Evolutionary conservation across 169 alveolate species (phyloP).

Genomic region (Sarcocystis neurona): DNA sequence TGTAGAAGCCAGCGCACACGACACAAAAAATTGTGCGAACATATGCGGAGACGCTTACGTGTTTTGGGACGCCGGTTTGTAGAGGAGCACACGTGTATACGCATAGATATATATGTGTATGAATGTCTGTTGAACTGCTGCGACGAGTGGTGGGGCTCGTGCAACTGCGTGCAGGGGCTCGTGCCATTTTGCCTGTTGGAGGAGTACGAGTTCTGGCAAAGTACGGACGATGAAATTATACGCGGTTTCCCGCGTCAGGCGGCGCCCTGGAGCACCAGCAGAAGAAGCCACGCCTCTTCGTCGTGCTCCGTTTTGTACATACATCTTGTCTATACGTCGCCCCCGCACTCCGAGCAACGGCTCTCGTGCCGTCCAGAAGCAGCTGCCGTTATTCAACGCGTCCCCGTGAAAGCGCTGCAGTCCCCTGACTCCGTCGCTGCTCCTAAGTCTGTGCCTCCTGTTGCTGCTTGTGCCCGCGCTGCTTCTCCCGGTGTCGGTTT

Average conservation of each 20-base stretch:
- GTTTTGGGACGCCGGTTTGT: not conserved
- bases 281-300: not conserved
- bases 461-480: no score
- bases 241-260: slow-evolving; percentile 37
- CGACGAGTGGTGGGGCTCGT: not conserved
- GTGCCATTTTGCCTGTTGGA: slow-evolving; percentile 47
- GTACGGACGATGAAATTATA: not conserved
- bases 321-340: slow-evolving; percentile 24
- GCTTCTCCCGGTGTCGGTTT: no score
- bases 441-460: no score
- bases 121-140: not conserved
- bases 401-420: slow-evolving; percentile 7
- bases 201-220: slow-evolving; percentile 61
- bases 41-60: no score
- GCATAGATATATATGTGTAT: not conserved
- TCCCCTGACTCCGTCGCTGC: no score
- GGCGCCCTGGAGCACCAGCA: not conserved
- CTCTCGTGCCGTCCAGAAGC: slow-evolving; percentile 37
- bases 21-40: no score
- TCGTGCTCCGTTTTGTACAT: slow-evolving; percentile 7
- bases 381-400: slow-evolving; percentile 40
- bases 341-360: not conserved
- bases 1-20: no score
- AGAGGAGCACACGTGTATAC: not conserved
- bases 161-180: slow-evolving; percentile 26